These are phyloP conservation scores for Nannochloropsis oceanica DNA, from an alignment of 108 stramenopile genomes.

Conservation along the genomic window DNA sequence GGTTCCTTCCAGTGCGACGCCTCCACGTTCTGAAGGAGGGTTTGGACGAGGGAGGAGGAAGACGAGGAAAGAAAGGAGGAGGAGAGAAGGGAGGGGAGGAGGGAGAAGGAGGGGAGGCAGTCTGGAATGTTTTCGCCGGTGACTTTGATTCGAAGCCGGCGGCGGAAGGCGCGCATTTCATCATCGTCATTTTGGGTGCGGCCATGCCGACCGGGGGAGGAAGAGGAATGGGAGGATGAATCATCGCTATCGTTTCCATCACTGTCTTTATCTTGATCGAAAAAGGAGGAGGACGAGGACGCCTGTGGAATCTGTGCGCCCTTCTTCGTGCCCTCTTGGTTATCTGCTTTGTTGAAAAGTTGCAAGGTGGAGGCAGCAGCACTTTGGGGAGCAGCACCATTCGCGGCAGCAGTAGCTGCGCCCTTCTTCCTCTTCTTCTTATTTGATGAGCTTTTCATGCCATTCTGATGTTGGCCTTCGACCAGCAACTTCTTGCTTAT, in stretches of 20 bases:
- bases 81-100: not conserved
- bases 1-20: constrained; percentile 73
- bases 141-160: constrained; percentile 37
- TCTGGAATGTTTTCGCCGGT: constrained; percentile 17
- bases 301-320: too few species aligned
- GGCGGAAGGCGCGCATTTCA: constrained; percentile 30
- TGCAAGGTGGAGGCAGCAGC: too few species aligned
- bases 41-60: not conserved
- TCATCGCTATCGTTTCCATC: not conserved
- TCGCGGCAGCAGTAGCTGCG: too few species aligned
- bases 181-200: not conserved
- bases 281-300: too few species aligned
- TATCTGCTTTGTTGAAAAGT: too few species aligned
- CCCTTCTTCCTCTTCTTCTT: too few species aligned
- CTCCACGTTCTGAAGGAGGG: constrained; percentile 60
- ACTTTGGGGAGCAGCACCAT: too few species aligned
- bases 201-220: not conserved
- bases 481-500: too few species aligned
- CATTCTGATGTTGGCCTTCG: too few species aligned
- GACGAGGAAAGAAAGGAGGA: not conserved
- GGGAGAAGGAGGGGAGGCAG: constrained; percentile 19
- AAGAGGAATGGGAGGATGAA: not conserved
- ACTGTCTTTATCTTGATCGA: too few species aligned
- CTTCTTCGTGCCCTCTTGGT: too few species aligned
- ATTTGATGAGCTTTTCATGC: too few species aligned